phyloP scores from a whole-genome alignment of 306 rosid species.

The Casuarina cunninghamiana region DNA sequence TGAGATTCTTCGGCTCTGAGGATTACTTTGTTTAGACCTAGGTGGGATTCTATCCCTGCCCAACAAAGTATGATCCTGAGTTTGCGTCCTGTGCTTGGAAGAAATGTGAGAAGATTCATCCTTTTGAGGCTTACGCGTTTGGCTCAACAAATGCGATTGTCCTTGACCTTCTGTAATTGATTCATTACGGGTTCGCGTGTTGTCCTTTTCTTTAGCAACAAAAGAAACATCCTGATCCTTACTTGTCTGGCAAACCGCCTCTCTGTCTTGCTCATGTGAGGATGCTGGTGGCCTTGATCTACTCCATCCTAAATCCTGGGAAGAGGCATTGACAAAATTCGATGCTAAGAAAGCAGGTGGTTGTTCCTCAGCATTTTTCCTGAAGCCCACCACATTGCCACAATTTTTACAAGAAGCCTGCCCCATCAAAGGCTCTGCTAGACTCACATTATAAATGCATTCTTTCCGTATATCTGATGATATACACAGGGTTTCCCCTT shows the following conservation, averaged over 20 bases:
- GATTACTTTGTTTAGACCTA: conserved; percentile 43
- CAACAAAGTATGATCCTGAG: conserved; percentile 40
- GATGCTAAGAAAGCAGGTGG: conserved; percentile 32
- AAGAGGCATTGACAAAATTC: conserved; percentile 32
- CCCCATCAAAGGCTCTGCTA: conserved; percentile 40
- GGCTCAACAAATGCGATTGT: conserved; percentile 46
- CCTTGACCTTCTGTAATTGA: conserved; percentile 36
- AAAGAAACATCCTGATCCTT: conserved; percentile 30
- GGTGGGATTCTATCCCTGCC: conserved; percentile 41
- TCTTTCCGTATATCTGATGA: conserved; percentile 32
- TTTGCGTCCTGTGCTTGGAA: conserved; percentile 42
- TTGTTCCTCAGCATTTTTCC: conserved; percentile 37
- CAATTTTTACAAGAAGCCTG: conserved; percentile 68
- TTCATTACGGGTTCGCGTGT: conserved; percentile 26
- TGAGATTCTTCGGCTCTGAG: conserved; percentile 49
- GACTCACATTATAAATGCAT: conserved; percentile 32
- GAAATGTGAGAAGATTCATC: conserved; percentile 41
- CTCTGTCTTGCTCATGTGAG: conserved; percentile 43
- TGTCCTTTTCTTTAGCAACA: conserved; percentile 40
- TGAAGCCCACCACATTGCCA: conserved; percentile 49
- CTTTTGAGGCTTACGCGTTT: conserved; percentile 31
- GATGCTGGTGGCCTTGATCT: conserved; percentile 28
- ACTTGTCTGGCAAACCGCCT: conserved; percentile 38
- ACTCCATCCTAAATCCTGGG: conserved; percentile 43
- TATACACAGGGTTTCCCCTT: conserved; percentile 23